Conservation (phyloP, 2,329 filamentous ascomycete genomes). For the Exophiala phaeomuriformis region DNA sequence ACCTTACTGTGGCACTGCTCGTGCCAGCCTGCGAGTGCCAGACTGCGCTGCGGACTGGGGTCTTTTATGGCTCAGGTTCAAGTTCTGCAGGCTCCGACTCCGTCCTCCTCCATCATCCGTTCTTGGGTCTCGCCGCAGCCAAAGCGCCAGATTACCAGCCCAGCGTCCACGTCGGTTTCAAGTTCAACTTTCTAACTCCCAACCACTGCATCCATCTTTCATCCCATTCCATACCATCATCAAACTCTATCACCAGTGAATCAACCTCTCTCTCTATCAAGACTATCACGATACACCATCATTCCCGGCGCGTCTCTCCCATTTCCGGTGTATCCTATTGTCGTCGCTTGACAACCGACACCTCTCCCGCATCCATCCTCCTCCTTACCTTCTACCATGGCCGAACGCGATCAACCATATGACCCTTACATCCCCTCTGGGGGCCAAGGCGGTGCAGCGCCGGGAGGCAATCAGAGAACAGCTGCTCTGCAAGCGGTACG, state of each 20-base stretch:
- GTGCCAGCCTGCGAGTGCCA: no score
- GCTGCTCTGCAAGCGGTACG: conserved; percentile 79
- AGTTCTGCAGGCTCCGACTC: conserved; percentile 2
- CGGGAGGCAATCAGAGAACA: conserved; percentile 57
- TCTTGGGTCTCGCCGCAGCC: conserved; percentile 11
- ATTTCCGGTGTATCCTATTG: not conserved
- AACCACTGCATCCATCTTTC: not conserved
- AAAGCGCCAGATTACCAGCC: conserved; percentile 20
- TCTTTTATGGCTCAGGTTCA: not conserved
- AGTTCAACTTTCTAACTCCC: conserved; percentile 1
- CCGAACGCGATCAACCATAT: conserved; percentile 60
- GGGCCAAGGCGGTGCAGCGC: conserved; percentile 33
- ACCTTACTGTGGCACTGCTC: not conserved
- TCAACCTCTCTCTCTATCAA: conserved; percentile 1
- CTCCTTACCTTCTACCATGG: conserved; percentile 39
- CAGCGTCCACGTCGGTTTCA: conserved; percentile 17
- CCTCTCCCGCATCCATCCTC: not conserved
- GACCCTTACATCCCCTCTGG: conserved; percentile 81
- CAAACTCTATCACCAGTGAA: conserved; percentile 2
- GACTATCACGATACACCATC: not conserved
- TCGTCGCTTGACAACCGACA: not conserved
- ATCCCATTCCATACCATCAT: conserved; percentile 7
- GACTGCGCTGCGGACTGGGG: no score
- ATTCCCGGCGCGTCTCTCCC: no score
- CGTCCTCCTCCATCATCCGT: not conserved